Base-by-base conservation (phyloP, 2,329 filamentous ascomycete species). In the Aspergillus versicolor region DNA sequence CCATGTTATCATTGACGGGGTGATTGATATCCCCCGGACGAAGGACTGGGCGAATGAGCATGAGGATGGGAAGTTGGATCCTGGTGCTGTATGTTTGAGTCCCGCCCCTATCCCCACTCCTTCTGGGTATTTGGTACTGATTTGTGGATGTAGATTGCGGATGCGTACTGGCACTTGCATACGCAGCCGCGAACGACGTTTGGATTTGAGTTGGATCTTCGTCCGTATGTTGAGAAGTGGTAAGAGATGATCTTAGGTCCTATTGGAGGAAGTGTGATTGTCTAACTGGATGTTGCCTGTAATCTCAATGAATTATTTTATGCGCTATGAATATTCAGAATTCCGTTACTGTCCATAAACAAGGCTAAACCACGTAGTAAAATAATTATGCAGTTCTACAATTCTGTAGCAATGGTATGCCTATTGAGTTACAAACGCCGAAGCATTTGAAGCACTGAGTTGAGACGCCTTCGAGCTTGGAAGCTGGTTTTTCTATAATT, bases 151-250 rank as follows among this genome's bases (percentile, higher is more conserved):
- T 61, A 93, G 86, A 95, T 96, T 79, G 91, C 91, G 11, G 90
- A 95, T 63, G 84, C 85, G 11, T 96, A 96, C 68, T 96, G 91
- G 90, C 80, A 88, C 69, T 70, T 96, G 67, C 91, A 96, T 69
- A 88, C 86, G 0, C 91, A 96, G 77, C 89, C 88, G 32, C 82
- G 84, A 64, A 90, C 88, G 5, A 85, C 85, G 2, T 95, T 93
- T 67, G 92, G 90, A 0, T 90, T 90, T 69, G 90, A 95, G 75
- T 73, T 95, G 64, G 91, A 95, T 73, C 77, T 92, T 30, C 80
- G 91, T 61, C 91, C 91, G 1, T 92, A 85, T 73, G 80, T 92
- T 52, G 91, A 96, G 80, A 95, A 92, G 72, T 96, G 89, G 80
- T 74, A 81, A 4, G 27, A 30, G 68, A 85, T 81, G 73, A 69